A percentile compares a stretch with the other conserved stretches of the same genome.
Conservation (phyloP, 768 basidiomycete genomes). For the Phanerochaete carnosa region DNA sequence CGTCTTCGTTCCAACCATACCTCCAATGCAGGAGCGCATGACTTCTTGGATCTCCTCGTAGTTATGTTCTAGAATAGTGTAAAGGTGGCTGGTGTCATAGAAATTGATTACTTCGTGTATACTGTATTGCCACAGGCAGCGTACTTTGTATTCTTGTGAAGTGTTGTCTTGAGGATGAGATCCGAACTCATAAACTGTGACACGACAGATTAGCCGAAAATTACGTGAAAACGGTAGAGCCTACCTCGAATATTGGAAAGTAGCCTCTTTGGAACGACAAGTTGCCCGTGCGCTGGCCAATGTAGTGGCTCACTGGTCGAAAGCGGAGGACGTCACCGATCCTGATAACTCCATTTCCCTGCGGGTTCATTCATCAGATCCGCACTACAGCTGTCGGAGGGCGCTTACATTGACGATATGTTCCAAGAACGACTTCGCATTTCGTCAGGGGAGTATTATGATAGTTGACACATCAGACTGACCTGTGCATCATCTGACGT, state of each 20-base stretch:
- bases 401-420: conserved; percentile 18
- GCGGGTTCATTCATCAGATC: neutral
- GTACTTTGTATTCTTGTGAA: conserved; percentile 30
- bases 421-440: conserved; percentile 28
- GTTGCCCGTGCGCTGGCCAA: conserved; percentile 1
- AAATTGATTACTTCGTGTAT: neutral
- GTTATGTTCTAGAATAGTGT: conserved; percentile 25
- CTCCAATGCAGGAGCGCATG: conserved; percentile 19
- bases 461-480: no score
- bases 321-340: conserved; percentile 30
- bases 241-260: conserved; percentile 28
- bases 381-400: neutral
- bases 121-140: neutral
- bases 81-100: conserved; percentile 19
- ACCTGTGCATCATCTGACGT: conserved; percentile 28
- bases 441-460: no score
- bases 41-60: conserved; percentile 20
- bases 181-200: conserved; percentile 29
- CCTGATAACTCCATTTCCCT: conserved; percentile 26
- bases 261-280: conserved; percentile 33
- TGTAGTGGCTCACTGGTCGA: conserved; percentile 16
- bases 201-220: neutral
- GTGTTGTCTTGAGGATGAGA: conserved; percentile 27
- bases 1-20: conserved; percentile 18
- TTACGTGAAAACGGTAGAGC: neutral